phyloP scores from a whole-genome alignment of 2,329 filamentous ascomycete species.

The Neofusicoccum laricinum region DNA sequence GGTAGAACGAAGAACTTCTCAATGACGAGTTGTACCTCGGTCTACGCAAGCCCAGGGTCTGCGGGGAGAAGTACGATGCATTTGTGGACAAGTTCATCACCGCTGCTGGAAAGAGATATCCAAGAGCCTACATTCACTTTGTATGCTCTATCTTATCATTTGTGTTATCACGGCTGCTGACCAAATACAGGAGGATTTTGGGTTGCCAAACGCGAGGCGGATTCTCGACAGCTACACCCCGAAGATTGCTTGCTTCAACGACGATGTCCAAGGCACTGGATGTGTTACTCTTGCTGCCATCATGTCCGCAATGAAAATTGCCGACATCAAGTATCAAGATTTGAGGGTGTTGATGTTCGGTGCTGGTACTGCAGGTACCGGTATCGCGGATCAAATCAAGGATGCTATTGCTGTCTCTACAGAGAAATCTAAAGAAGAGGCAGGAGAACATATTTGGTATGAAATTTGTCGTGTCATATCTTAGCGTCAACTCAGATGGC shows the following conservation, averaged over 20 bases:
- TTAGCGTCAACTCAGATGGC: neutral
- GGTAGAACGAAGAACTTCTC: conserved; percentile 65
- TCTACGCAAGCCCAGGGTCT: conserved; percentile 61
- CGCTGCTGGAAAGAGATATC: conserved; percentile 66
- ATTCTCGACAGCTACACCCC: conserved; percentile 74
- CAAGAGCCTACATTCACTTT: conserved; percentile 81
- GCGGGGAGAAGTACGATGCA: conserved; percentile 70
- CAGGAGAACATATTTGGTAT: conserved; percentile 74
- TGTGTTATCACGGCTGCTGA: neutral
- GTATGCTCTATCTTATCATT: conserved; percentile 21
- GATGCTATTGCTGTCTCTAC: conserved; percentile 73
- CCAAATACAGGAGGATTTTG: conserved; percentile 66
- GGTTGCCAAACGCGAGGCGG: conserved; percentile 69
- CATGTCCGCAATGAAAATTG: conserved; percentile 70
- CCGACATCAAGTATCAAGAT: conserved; percentile 63
- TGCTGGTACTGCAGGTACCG: conserved; percentile 75
- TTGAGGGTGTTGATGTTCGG: conserved; percentile 74
- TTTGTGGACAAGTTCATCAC: conserved; percentile 75
- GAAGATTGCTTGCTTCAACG: conserved; percentile 81
- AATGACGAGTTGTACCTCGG: conserved; percentile 79
- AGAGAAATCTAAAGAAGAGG: conserved; percentile 67
- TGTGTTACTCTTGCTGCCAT: conserved; percentile 83
- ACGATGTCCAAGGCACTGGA: conserved; percentile 86
- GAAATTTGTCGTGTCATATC: neutral
- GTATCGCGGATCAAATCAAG: conserved; percentile 80